phyloP scores from a whole-genome alignment of 495 filamentous ascomycete genomes.

The Aspergillus saccharolyticus region DNA sequence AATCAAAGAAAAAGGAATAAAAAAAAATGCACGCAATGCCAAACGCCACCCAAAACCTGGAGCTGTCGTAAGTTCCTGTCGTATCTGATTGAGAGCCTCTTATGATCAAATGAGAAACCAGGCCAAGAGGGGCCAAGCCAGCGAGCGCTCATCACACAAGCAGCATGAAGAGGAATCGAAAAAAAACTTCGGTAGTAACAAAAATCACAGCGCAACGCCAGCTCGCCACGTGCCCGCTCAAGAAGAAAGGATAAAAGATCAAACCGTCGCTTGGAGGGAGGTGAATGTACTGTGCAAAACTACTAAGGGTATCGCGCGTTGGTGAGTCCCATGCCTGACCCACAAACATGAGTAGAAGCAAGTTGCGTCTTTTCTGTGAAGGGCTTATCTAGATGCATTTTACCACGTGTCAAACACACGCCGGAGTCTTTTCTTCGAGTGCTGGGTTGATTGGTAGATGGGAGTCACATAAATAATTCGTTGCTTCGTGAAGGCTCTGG shows the following conservation, averaged over 20 bases:
- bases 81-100: neutral
- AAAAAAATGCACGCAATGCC: neutral
- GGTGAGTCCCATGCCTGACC: neutral
- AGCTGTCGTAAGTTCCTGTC: neutral
- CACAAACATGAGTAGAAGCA: neutral
- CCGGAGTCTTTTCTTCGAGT: conserved; percentile 16
- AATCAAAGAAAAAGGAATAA: no score
- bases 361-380: neutral
- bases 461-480: conserved; percentile 26
- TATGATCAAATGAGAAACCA: conserved; percentile 1
- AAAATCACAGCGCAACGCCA: conserved; percentile 12
- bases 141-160: neutral
- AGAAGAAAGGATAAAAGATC: conserved; percentile 3
- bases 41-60: neutral
- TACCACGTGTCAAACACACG: conserved; percentile 15
- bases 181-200: neutral
- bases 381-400: conserved; percentile 1
- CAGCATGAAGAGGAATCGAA: neutral
- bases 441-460: conserved; percentile 37
- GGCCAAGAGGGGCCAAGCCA: neutral
- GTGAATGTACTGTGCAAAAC: conserved; percentile 18
- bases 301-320: conserved; percentile 15
- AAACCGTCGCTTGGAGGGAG: conserved; percentile 6
- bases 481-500: conserved; percentile 12
- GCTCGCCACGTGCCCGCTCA: conserved; percentile 18